These are phyloP conservation scores for Nemania sp. DNA, from an alignment of 2,329 filamentous ascomycete genomes.

Conservation along the genomic window DNA sequence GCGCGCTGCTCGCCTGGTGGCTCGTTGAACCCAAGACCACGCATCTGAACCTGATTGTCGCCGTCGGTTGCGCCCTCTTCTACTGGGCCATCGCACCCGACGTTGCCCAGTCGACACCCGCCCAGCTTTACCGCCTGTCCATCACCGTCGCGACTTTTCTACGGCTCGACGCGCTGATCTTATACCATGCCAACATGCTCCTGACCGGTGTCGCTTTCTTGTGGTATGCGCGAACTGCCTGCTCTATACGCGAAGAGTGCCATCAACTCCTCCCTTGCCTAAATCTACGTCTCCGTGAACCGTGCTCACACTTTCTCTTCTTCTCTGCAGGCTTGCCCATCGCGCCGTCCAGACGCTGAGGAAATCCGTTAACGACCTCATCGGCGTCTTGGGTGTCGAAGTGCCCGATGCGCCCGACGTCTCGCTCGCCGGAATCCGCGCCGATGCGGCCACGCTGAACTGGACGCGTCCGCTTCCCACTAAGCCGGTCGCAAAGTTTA, in stretches of 20 bases:
- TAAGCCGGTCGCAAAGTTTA: slow-evolving; percentile 77
- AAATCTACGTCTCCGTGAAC: no score
- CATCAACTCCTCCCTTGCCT: no score
- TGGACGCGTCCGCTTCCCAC: slow-evolving; percentile 76
- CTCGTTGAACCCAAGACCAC: slow-evolving; percentile 49
- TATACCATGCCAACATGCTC: slow-evolving; percentile 58
- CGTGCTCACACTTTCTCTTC: slow-evolving; percentile 1
- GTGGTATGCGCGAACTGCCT: slow-evolving; percentile 49
- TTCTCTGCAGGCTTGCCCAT: slow-evolving; percentile 69
- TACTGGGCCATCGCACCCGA: slow-evolving; percentile 49
- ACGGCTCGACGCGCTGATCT: slow-evolving; percentile 51
- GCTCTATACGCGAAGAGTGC: not conserved
- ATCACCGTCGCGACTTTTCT: slow-evolving; percentile 44
- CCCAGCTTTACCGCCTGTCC: slow-evolving; percentile 41
- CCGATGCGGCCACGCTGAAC: slow-evolving; percentile 84
- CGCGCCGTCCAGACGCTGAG: slow-evolving; percentile 86
- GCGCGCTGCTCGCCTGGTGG: slow-evolving; percentile 49
- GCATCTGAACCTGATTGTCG: slow-evolving; percentile 47
- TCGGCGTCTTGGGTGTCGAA: slow-evolving; percentile 89
- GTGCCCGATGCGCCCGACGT: slow-evolving; percentile 89
- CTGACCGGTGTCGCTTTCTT: slow-evolving; percentile 56
- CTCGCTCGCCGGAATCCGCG: slow-evolving; percentile 84
- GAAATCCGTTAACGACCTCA: slow-evolving; percentile 88
- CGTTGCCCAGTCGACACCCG: slow-evolving; percentile 42
- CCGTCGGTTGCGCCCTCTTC: slow-evolving; percentile 46